Percentiles rank a stretch among this genome's conserved stretches.
Evolutionary conservation across 257 asterid species (phyloP).

Genomic region (Lavandula angustifolia): DNA sequence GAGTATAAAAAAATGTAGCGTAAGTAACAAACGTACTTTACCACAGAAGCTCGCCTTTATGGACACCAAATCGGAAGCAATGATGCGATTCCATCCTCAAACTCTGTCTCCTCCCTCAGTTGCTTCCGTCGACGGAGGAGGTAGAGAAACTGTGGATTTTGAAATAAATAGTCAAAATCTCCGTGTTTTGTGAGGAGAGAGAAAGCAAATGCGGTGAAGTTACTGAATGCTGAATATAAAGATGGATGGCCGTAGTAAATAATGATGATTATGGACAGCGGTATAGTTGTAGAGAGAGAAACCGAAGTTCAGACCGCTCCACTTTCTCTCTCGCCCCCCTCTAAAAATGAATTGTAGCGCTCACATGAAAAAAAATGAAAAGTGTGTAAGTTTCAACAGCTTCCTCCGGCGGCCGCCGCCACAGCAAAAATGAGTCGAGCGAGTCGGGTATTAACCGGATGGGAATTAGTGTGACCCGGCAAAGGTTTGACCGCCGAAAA

Average conservation of each 20-base stretch:
- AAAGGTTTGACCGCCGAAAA: conserved; percentile 44
- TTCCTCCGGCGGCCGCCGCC: conserved; percentile 28
- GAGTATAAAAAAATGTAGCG: conserved; percentile 13
- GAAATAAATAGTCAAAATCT: conserved; percentile 23
- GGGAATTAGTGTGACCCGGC: conserved; percentile 28
- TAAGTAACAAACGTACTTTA: conserved; percentile 8
- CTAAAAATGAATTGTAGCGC: conserved; percentile 3
- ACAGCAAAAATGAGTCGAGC: neutral
- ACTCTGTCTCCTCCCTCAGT: conserved; percentile 35
- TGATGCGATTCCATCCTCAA: conserved; percentile 37
- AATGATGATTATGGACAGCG: conserved; percentile 22
- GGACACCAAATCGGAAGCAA: conserved; percentile 37
- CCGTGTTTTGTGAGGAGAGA: conserved; percentile 30
- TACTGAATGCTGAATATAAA: conserved; percentile 22
- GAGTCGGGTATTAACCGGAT: conserved; percentile 15
- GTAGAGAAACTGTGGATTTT: conserved; percentile 24
- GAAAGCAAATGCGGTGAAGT: conserved; percentile 12
- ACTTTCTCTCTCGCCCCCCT: conserved; percentile 27
- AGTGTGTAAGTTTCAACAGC: neutral
- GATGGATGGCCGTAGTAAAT: conserved; percentile 8
- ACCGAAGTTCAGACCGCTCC: conserved; percentile 7
- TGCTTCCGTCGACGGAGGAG: conserved; percentile 47
- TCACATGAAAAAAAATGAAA: neutral
- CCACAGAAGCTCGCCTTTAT: conserved; percentile 36
- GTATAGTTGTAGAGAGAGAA: conserved; percentile 33